Percentiles rank a stretch among this genome's conserved stretches.
Evolutionary conservation across 148 eudicot species (phyloP).

Genomic region (Chenopodium formosanum): DNA sequence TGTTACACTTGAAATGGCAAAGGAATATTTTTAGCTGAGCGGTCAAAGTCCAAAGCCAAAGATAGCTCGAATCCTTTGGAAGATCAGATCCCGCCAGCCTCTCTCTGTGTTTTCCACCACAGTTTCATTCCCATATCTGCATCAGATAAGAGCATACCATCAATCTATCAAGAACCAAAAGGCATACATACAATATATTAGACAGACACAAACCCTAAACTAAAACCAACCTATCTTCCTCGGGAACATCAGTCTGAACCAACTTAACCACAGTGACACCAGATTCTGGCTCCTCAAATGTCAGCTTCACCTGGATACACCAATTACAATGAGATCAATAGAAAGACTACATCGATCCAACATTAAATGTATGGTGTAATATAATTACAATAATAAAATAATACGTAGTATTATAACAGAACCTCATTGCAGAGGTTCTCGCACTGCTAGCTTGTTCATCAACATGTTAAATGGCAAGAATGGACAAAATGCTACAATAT

Average conservation of each 20-base stretch:
- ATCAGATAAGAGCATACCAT: not conserved
- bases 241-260: slow-evolving; percentile 84
- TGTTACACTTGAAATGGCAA: not conserved
- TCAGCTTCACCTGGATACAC: slow-evolving; percentile 62
- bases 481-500: not conserved
- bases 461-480: not conserved
- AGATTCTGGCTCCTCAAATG: slow-evolving; percentile 89
- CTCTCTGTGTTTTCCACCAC: slow-evolving; percentile 98
- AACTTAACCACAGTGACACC: slow-evolving; percentile 74
- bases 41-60: slow-evolving; percentile 91
- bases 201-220: not conserved
- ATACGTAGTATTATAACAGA: not conserved
- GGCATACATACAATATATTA: not conserved
- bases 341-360: not conserved
- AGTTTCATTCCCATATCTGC: slow-evolving; percentile 94
- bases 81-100: slow-evolving; percentile 97
- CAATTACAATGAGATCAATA: not conserved
- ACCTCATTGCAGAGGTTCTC: not conserved
- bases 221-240: slow-evolving; percentile 81
- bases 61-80: slow-evolving; percentile 85
- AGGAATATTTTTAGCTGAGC: not conserved
- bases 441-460: not conserved
- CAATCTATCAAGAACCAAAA: not conserved
- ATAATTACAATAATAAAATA: no score
- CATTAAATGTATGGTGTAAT: not conserved